These are phyloP conservation scores for Paecilomyces variotii DNA, from an alignment of 2,329 filamentous ascomycete species.

Conservation along the genomic window DNA sequence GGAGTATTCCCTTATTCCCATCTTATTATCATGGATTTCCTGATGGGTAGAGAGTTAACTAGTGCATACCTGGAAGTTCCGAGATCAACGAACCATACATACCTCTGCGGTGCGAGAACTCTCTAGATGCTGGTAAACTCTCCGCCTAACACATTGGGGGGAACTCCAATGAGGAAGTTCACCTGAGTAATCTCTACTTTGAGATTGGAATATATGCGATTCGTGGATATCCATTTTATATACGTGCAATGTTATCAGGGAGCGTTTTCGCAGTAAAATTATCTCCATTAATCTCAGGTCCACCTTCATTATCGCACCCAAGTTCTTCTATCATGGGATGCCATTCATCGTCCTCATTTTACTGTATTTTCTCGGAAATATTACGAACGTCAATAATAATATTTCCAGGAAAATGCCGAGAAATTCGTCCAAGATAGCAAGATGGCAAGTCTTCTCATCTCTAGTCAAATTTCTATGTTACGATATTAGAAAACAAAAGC, in stretches of 20 bases:
- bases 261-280: conserved; percentile 33
- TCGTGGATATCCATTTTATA: conserved; percentile 6
- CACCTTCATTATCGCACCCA: conserved; percentile 28
- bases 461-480: conserved; percentile 28
- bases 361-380: conserved; percentile 37
- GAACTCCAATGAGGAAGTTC: conserved; percentile 40
- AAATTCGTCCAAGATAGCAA: conserved; percentile 44
- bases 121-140: conserved; percentile 37
- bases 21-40: conserved; percentile 27
- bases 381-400: conserved; percentile 37
- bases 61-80: background rate
- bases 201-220: background rate
- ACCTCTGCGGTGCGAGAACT: conserved; percentile 27
- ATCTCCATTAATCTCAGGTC: conserved; percentile 34
- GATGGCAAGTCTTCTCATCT: conserved; percentile 27
- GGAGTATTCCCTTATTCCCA: conserved; percentile 36
- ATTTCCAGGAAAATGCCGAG: conserved; percentile 41
- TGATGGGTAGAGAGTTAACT: conserved; percentile 8
- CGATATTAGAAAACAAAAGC: conserved; percentile 16
- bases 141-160: conserved; percentile 34
- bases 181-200: conserved; percentile 31
- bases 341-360: conserved; percentile 24
- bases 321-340: conserved; percentile 21
- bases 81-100: conserved; percentile 1
- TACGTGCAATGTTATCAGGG: conserved; percentile 32